These are phyloP conservation scores for Trametes punicea DNA, from an alignment of 768 basidiomycete genomes.

Conservation along the genomic window DNA sequence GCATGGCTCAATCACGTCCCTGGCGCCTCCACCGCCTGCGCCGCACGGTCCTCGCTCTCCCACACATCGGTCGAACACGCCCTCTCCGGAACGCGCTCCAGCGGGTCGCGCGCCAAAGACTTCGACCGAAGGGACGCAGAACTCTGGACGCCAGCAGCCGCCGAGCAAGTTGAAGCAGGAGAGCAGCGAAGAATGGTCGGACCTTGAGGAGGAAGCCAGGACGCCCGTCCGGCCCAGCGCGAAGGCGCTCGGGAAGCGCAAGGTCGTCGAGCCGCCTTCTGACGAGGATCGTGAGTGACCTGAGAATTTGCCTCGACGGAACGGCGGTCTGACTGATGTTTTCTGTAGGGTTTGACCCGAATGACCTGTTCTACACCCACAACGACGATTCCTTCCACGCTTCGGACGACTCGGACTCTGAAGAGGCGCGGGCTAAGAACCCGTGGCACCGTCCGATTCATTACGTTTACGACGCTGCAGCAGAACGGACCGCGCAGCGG, in stretches of 20 bases:
- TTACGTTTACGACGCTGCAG: constrained; percentile 92
- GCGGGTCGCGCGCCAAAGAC: constrained; percentile 3
- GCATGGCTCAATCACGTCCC: constrained; percentile 32
- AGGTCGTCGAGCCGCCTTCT: constrained; percentile 53
- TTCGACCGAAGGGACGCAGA: constrained; percentile 2
- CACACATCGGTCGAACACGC: constrained; percentile 59
- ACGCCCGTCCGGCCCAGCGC: constrained; percentile 66
- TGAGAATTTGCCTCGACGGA: not conserved
- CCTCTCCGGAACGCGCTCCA: constrained; percentile 56
- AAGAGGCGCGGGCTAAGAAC: constrained; percentile 36
- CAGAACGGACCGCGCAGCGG: constrained; percentile 68
- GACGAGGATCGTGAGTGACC: constrained; percentile 44
- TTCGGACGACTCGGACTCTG: constrained; percentile 44
- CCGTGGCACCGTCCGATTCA: constrained; percentile 48
- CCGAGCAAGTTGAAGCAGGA: constrained; percentile 26
- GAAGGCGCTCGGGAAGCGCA: constrained; percentile 86
- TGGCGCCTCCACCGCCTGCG: constrained; percentile 64
- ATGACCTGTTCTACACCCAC: constrained; percentile 53
- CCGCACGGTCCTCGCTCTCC: constrained; percentile 74
- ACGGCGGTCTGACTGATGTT: not conserved
- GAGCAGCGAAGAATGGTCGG: constrained; percentile 22
- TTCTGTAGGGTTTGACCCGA: constrained; percentile 49
- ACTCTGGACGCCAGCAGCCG: not conserved
- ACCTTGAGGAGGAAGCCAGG: constrained; percentile 18
- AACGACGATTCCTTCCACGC: constrained; percentile 41